Base-by-base conservation (phyloP, 1,284 basidiomycete genomes). In the Ceratobasidium sp. region DNA sequence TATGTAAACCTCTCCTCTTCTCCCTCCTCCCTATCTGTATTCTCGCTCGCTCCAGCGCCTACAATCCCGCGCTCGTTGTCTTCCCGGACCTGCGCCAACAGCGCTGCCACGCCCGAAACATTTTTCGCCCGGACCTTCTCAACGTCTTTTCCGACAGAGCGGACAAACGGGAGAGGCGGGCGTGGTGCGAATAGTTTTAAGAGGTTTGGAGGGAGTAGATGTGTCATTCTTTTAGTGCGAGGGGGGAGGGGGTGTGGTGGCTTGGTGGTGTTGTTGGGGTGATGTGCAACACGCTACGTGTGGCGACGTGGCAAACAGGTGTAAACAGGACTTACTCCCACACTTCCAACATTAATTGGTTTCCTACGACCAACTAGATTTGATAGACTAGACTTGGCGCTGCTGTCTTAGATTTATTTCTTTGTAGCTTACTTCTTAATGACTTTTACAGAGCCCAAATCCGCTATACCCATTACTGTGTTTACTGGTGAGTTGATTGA, bases 171-270 rank as follows among this genome's bases (percentile, higher is more conserved):
- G 1, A 97, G 86, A 2, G 91, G 92, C 1, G 95, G 93, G 18
- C 96, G 89, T 16, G 96, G 95, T 0, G 95, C 92, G 80, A 98
- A 98, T 76, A 98, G 91, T 81, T 95, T 94, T 80, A 98, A 88
- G 63, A 98, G 88, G 82, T 98, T 97, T 9, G 95, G 94, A 6
- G 96, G 96, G 52, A 98, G 87, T 47, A 96, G 86, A 82, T 95
- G 91, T 8, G 94, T 95, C 82, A 84, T 84, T 58, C 26, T 26
- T 59, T 55, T 69, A n/a, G 55, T 28, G 32, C 18, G n/a, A n/a
- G n/a, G n/a, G n/a, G n/a, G n/a, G 14, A 16, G 28, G 57, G 57
- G 41, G 1, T 2, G 38, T 59, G 38, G 57, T 59, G 57, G 57
- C 57, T 18, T 13, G 57, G 38, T 58, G 55, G 38, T 58, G 55